Conservation (phyloP, 108 stramenopile species). For the Mediolabrus comicus region DNA sequence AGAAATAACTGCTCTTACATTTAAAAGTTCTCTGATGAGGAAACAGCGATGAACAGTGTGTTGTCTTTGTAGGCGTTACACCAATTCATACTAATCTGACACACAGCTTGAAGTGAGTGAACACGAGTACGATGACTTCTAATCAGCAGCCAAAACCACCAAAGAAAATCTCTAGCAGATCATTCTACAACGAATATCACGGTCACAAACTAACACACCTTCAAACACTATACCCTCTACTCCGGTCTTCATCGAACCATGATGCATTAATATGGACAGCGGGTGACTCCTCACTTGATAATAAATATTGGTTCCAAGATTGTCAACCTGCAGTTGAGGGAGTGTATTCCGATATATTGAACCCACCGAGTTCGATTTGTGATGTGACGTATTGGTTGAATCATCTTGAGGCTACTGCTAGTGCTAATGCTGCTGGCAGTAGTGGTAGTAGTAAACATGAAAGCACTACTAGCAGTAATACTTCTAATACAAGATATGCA, state of each 20-base stretch:
- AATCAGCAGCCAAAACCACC: background rate
- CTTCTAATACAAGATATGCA: conserved; percentile 22
- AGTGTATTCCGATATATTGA: conserved; percentile 44
- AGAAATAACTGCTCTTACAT: too few relatives aligned
- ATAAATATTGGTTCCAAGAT: conserved; percentile 62
- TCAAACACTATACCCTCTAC: conserved; percentile 45
- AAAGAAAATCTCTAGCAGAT: conserved; percentile 40
- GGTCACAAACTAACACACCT: conserved; percentile 74
- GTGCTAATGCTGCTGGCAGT: background rate
- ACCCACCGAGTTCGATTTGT: conserved; percentile 57
- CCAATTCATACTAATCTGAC: too few relatives aligned
- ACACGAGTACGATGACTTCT: background rate
- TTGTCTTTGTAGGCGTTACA: too few relatives aligned
- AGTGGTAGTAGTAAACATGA: background rate
- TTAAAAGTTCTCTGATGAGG: too few relatives aligned
- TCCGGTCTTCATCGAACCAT: conserved; percentile 53
- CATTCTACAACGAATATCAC: conserved; percentile 71
- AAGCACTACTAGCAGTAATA: background rate
- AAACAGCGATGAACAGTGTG: too few relatives aligned
- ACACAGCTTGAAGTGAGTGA: too few relatives aligned
- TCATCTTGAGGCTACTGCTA: background rate
- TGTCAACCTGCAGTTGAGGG: conserved; percentile 43
- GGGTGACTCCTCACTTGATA: conserved; percentile 75
- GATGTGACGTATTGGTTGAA: conserved; percentile 89
- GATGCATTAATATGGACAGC: conserved; percentile 72